phyloP scores from a whole-genome alignment of 305 asterid species.

The Fraxinus sp. region DNA sequence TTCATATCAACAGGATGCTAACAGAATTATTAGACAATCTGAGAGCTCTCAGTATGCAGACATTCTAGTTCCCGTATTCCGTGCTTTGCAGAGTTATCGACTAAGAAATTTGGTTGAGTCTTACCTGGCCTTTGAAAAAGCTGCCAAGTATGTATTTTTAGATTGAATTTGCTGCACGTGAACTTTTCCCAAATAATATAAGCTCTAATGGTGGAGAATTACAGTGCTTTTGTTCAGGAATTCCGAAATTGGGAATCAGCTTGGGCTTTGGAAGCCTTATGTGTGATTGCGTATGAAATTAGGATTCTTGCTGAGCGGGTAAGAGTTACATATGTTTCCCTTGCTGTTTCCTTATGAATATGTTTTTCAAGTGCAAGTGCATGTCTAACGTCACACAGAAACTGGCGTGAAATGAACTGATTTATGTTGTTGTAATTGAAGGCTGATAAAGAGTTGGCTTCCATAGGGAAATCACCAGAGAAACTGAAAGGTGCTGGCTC shows the following conservation, averaged over 20 bases:
- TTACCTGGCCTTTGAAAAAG: constrained; percentile 78
- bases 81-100: constrained; percentile 79
- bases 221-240: constrained; percentile 93
- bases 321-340: constrained; percentile 28
- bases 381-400: neutral
- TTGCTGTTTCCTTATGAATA: constrained; percentile 1
- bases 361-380: neutral
- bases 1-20: constrained; percentile 62
- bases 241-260: constrained; percentile 96
- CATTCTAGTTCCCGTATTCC: constrained; percentile 69
- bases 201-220: constrained; percentile 49
- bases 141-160: constrained; percentile 68
- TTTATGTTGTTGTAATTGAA: constrained; percentile 39
- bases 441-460: constrained; percentile 90
- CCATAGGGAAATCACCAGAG: constrained; percentile 79
- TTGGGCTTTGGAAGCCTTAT: constrained; percentile 92
- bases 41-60: constrained; percentile 75
- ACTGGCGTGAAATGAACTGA: constrained; percentile 23
- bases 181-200: constrained; percentile 18
- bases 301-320: constrained; percentile 93
- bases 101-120: constrained; percentile 64
- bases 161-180: neutral
- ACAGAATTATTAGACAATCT: constrained; percentile 71
- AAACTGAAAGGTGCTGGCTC: constrained; percentile 91
- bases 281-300: constrained; percentile 76